Base-by-base conservation (phyloP, 202 grass and related monocot species). In the Musa balbisiana region DNA sequence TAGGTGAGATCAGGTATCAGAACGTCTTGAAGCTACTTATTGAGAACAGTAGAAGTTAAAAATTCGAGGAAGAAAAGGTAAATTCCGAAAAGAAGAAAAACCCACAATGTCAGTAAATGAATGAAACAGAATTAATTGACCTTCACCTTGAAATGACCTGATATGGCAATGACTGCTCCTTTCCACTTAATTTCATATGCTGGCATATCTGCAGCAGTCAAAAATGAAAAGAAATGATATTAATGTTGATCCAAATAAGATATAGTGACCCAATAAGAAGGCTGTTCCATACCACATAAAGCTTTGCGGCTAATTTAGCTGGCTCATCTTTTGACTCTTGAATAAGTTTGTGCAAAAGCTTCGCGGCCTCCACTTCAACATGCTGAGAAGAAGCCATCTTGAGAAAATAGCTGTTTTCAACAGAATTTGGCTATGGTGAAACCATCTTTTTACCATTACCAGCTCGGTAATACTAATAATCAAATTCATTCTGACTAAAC, bases 121-220 rank as follows among this genome's bases (percentile, higher is more conserved):
- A 67, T 23, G 49, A 49, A 74, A 69, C 29, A 70, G 50, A 67
- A 60, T 15, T 27, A 82, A 56, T 62, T 66, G 66, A 73, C 71
- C 22, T 53, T 87, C 76, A 92, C 96, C 89, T 99, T 29, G 96
- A 99, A 88, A 99, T 99, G 75, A 99, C 96, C 62, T 99, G 96
- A 88, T 90, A 99, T 72, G 96, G 96, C 67, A 99, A 80, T 74
- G 96, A 94, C 54, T 99, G 89, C 73, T 99, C 96, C 81, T 95
- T 99, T 76, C 96, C 96, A 79, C 96, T 99, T 78, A 91, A 68
- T 84, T 95, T 95, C 96, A 99, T 99, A 85, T 99, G 96, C 72
- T 91, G 96, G 56, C 96, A 99, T 88, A 99, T 99, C 96, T 99
- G 22, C 8, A 25, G 19, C 10, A 74, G 68, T 84, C 59, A 71